Evolutionary conservation across 331 rosid genomes (phyloP), one percentile per base, ranked within the genome.

Genomic region (Cucumis variabilis): DNA sequence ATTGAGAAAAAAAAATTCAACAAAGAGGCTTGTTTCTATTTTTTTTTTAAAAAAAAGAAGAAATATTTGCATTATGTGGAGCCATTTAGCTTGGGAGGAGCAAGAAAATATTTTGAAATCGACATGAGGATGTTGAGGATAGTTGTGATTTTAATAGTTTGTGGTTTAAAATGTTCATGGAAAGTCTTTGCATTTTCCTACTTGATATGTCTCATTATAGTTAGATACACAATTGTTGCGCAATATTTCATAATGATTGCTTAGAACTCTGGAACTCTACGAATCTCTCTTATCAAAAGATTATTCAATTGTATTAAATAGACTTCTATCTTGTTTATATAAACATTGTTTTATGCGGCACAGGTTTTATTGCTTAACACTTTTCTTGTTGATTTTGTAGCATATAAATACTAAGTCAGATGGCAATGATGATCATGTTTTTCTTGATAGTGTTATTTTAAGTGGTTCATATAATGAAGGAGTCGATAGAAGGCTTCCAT

Each of bases 401-500:
- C 92, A 89, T 90, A 83, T 93, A 66, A 91, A 90, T 76, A 82
- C 88, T 63, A 87, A 80, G 86, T 28, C 94, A 48, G 95, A 95
- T 70, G 91, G 85, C 82, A 46, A 76, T 75, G 97, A 88, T 88
- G 96, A 92, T 80, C 93, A 94, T 44, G 89, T 91, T 62, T 62
- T 62, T 86, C 83, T 92, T 91, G 87, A 88, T 41, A 92, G 90
- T 89, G 65, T 76, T 74, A 88, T 90, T 85, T 84, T 94, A 68
- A 89, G 89, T 87, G 69, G 91, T 85, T 87, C 90, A 77, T 85
- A 91, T 87, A 88, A 86, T 87, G 92, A 90, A 80, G 89, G 90
- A 89, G 73, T 87, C 87, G 90, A 93, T 82, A 95, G 91, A 88
- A 94, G 90, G 89, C 95, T 88, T 82, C 83, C 30, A 51, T 80